phyloP scores from a whole-genome alignment of 139 green algal genomes.

The Chlamydomonas asymmetrica region DNA sequence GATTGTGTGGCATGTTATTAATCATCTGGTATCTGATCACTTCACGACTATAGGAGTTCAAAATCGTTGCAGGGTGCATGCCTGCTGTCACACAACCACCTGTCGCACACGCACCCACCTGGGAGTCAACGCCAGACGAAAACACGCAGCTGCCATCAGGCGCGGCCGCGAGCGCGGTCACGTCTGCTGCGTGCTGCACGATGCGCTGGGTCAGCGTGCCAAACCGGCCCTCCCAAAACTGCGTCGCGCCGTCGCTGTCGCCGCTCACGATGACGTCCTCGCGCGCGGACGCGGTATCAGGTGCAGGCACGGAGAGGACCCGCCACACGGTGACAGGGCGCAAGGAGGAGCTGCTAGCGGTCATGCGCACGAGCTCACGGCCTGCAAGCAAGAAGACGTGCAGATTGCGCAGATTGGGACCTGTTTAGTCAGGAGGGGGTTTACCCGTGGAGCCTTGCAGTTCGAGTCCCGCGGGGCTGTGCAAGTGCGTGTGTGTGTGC shows the following conservation, averaged over 20 bases:
- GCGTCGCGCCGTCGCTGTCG: constrained; percentile 73
- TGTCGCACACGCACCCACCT: constrained; percentile 52
- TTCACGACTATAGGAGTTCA: too few species aligned
- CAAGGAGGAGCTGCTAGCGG: constrained; percentile 34
- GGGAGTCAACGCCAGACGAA: constrained; percentile 80
- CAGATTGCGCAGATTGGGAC: not conserved
- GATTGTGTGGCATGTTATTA: not conserved
- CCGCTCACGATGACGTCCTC: constrained; percentile 85
- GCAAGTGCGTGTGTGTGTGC: not conserved
- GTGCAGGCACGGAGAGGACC: constrained; percentile 70
- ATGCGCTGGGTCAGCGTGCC: constrained; percentile 79
- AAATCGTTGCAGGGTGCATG: too few species aligned
- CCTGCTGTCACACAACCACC: too few species aligned
- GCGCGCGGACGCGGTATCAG: too few species aligned
- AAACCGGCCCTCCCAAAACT: constrained; percentile 83
- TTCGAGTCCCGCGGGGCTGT: not conserved
- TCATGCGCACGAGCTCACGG: constrained; percentile 76
- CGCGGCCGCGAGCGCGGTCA: constrained; percentile 75
- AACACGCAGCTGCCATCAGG: constrained; percentile 78
- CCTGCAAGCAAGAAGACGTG: constrained; percentile 24
- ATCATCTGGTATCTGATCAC: too few species aligned
- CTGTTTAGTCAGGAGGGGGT: not conserved
- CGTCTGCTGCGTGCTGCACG: constrained; percentile 74
- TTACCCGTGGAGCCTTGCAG: too few species aligned
- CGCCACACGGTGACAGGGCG: constrained; percentile 79